phyloP scores from a whole-genome alignment of 768 basidiomycete genomes.

The Phlegmacium glaucopus region DNA sequence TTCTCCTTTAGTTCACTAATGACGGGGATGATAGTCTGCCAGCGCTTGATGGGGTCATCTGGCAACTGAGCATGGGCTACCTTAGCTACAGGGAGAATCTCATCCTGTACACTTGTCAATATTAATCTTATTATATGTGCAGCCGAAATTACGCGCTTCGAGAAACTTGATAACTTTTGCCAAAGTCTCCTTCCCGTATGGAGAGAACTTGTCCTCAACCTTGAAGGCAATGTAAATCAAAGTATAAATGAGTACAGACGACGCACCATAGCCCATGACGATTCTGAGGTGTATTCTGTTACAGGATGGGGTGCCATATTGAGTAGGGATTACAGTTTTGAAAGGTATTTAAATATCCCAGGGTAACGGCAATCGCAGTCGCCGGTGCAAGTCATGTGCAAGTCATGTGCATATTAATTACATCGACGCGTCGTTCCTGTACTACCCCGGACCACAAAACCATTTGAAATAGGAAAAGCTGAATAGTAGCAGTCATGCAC shows the following conservation, averaged over 20 bases:
- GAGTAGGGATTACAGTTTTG: constrained; percentile 4
- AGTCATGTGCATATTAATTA: not conserved
- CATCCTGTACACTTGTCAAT: constrained; percentile 53
- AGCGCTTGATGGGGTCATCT: constrained; percentile 65
- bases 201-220: constrained; percentile 93
- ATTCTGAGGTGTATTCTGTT: constrained; percentile 72
- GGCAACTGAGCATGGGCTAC: constrained; percentile 84
- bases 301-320: constrained; percentile 68
- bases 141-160: constrained; percentile 46
- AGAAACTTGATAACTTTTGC: constrained; percentile 82
- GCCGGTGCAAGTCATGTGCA: constrained; percentile 18
- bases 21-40: constrained; percentile 82
- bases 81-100: constrained; percentile 76
- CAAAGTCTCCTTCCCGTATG: constrained; percentile 83
- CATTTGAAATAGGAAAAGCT: too few species aligned
- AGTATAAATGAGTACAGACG: not conserved
- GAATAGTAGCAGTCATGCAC: too few species aligned
- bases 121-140: not conserved
- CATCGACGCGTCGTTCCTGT: too few species aligned
- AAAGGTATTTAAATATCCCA: constrained; percentile 12
- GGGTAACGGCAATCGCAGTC: constrained; percentile 20
- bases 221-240: constrained; percentile 22
- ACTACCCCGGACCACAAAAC: too few species aligned
- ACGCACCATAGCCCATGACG: constrained; percentile 82
- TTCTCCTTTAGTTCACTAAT: constrained; percentile 83